These are phyloP conservation scores for Tetrapyrgos nigripes DNA, from an alignment of 1,284 basidiomycete genomes.

Conservation along the genomic window DNA sequence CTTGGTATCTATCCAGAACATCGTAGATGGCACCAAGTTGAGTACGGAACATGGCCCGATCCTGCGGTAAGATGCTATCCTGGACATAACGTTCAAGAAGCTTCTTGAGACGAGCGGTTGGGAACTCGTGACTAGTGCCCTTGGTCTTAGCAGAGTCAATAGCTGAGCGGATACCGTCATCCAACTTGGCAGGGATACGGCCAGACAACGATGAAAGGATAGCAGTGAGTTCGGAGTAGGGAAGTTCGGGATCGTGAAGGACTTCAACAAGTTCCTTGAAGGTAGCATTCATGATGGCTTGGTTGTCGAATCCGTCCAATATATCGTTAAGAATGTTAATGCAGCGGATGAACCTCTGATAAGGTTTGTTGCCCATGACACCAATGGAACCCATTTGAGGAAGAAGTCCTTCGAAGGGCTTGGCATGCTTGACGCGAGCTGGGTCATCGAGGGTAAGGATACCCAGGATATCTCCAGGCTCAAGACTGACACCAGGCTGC, in stretches of 20 bases:
- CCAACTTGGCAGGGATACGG: conserved; percentile 91
- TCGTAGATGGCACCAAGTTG: conserved; percentile 79
- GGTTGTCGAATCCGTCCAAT: conserved; percentile 95
- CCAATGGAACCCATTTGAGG: conserved; percentile 87
- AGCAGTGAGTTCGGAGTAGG: conserved; percentile 86
- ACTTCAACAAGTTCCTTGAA: conserved; percentile 85
- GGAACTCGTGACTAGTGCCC: conserved; percentile 82
- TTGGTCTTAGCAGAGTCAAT: conserved; percentile 82
- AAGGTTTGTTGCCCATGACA: conserved; percentile 89
- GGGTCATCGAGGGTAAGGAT: conserved; percentile 98
- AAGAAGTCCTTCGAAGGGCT: conserved; percentile 95
- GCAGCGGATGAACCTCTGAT: conserved; percentile 86
- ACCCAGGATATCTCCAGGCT: conserved; percentile 98
- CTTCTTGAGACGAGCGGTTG: conserved; percentile 82
- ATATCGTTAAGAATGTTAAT: conserved; percentile 89
- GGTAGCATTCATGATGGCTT: conserved; percentile 83
- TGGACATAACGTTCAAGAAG: conserved; percentile 86
- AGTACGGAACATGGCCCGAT: conserved; percentile 77
- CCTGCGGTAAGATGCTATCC: conserved; percentile 81
- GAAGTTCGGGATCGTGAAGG: conserved; percentile 85
- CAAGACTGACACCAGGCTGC: conserved; percentile 95
- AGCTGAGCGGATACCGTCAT: conserved; percentile 83
- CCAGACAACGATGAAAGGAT: conserved; percentile 92
- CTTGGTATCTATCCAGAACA: conserved; percentile 83
- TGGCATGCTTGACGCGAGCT: conserved; percentile 96